phyloP scores from a whole-genome alignment of 164 flowering plant species.

The Echeveria elegans region DNA sequence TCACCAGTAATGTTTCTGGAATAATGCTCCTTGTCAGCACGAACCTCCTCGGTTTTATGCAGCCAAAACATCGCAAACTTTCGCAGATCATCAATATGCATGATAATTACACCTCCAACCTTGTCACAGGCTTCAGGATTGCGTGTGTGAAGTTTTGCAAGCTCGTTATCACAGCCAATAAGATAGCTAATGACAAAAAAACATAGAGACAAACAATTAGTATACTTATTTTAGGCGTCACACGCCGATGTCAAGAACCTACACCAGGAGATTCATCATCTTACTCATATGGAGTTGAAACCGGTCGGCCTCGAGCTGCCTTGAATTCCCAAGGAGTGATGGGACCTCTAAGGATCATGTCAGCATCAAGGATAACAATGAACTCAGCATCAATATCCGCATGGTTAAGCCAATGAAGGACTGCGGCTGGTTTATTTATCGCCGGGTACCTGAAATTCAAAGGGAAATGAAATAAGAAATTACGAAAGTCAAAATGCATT shows the following conservation, averaged over 20 bases:
- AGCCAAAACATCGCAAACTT: conserved; percentile 84
- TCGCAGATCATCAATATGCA: conserved; percentile 90
- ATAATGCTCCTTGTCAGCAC: conserved; percentile 90
- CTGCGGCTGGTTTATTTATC: conserved; percentile 94
- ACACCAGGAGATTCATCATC: conserved; percentile 12
- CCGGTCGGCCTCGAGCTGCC: conserved; percentile 81
- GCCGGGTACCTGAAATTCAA: conserved; percentile 88
- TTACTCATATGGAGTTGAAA: conserved; percentile 96
- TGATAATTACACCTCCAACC: conserved; percentile 96
- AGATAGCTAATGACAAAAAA: conserved; percentile 62
- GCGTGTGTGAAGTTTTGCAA: conserved; percentile 83
- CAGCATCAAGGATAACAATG: conserved; percentile 93
- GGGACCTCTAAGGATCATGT: conserved; percentile 89
- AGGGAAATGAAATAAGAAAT: conserved; percentile 7
- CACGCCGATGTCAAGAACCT: neutral
- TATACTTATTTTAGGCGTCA: neutral
- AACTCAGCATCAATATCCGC: conserved; percentile 80
- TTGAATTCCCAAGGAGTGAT: conserved; percentile 98
- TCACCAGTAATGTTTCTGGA: conserved; percentile 81
- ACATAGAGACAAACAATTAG: neutral
- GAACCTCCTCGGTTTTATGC: conserved; percentile 93
- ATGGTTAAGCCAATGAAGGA: conserved; percentile 95
- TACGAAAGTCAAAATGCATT: neutral
- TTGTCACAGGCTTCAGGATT: conserved; percentile 91
- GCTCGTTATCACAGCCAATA: conserved; percentile 92